phyloP scores from a whole-genome alignment of 257 asterid species.

The Jasminum sambac region DNA sequence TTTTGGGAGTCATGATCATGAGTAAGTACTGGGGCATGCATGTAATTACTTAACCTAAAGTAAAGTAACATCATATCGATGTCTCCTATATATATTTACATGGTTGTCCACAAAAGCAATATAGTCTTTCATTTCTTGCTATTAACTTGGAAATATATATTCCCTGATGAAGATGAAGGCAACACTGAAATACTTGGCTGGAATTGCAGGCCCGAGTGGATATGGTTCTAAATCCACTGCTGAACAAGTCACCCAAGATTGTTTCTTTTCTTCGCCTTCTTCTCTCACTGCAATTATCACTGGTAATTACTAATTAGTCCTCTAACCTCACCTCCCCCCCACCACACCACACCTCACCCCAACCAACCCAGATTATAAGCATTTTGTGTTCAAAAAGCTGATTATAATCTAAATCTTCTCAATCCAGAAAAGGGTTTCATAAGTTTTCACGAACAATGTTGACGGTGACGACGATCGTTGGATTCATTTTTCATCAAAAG shows the following conservation, averaged over 20 bases:
- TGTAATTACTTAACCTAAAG: conserved; percentile 36
- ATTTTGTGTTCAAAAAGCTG: not conserved
- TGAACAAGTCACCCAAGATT: conserved; percentile 51
- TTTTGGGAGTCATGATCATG: not conserved
- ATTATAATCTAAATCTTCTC: not conserved
- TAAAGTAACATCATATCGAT: conserved; percentile 21
- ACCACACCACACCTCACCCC: not conserved
- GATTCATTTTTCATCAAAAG: not conserved
- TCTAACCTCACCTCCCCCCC: not conserved
- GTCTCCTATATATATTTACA: conserved; percentile 48
- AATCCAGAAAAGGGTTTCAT: not conserved
- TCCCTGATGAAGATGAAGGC: conserved; percentile 74
- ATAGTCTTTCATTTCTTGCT: conserved; percentile 29
- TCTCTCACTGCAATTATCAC: conserved; percentile 83
- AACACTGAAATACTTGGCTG: conserved; percentile 73
- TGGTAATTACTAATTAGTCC: conserved; percentile 48
- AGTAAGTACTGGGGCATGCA: conserved; percentile 34
- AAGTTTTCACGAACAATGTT: not conserved
- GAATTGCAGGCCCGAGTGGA: conserved; percentile 83
- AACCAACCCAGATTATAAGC: not conserved
- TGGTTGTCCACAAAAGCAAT: conserved; percentile 39
- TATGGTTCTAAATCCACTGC: conserved; percentile 81
- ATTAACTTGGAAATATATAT: conserved; percentile 21
- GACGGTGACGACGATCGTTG: not conserved
- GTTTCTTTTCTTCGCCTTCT: conserved; percentile 25